Evolutionary conservation across 2,329 filamentous ascomycete species (phyloP).

Genomic region (Aspergillus jensenii): DNA sequence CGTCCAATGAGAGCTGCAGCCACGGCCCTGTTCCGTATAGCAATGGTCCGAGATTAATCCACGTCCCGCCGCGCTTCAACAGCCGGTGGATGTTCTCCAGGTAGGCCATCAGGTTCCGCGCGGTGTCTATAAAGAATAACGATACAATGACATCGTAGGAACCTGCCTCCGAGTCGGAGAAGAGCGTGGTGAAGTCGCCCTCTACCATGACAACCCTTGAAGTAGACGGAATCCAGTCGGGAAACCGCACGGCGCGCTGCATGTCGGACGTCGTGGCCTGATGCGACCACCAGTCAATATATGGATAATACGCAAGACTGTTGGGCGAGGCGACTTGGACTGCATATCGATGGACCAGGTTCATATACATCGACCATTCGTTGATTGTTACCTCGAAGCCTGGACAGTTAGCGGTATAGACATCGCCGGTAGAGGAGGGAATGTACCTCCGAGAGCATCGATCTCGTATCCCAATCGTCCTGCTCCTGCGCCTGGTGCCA

Average conservation of each 20-base stretch:
- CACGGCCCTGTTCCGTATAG: conserved; percentile 57
- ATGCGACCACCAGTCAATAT: conserved; percentile 58
- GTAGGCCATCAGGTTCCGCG: conserved; percentile 56
- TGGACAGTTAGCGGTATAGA: conserved; percentile 10
- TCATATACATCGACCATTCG: conserved; percentile 61
- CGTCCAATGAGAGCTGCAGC: conserved; percentile 56
- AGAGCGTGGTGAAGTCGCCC: conserved; percentile 55
- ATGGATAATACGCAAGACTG: conserved; percentile 46
- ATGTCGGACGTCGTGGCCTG: conserved; percentile 52
- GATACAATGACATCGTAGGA: conserved; percentile 54
- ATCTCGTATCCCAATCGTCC: conserved; percentile 56
- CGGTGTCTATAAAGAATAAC: conserved; percentile 63
- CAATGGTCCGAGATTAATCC: conserved; percentile 59
- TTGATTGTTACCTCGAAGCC: conserved; percentile 56
- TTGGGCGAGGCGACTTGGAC: conserved; percentile 28
- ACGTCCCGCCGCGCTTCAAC: conserved; percentile 50
- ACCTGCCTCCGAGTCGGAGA: conserved; percentile 18
- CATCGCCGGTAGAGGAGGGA: neutral
- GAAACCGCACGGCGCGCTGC: conserved; percentile 48
- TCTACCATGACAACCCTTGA: conserved; percentile 46
- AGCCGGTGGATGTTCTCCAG: conserved; percentile 54
- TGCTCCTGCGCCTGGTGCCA: conserved; percentile 56
- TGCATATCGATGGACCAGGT: conserved; percentile 54
- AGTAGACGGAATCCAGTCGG: conserved; percentile 40
- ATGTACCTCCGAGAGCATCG: conserved; percentile 40